A percentile compares a stretch with the other conserved stretches of the same genome.
phyloP scores from a whole-genome alignment of 495 filamentous ascomycete species.

The Penicillium canariense region DNA sequence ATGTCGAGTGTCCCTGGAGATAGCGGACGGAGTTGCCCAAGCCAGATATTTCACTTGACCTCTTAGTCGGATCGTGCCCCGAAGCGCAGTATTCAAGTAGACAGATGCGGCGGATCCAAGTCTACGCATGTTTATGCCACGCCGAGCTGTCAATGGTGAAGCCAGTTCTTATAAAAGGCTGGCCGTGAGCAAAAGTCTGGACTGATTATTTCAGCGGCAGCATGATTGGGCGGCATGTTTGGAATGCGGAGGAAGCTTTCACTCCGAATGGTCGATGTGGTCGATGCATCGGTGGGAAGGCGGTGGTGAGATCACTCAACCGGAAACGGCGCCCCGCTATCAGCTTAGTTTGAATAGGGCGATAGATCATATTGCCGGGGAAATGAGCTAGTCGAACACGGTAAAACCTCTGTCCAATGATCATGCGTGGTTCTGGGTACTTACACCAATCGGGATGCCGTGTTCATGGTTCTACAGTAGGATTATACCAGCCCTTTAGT shows the following conservation, averaged over 20 bases:
- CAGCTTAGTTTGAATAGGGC: no score
- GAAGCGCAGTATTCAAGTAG: not conserved
- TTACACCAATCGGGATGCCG: constrained; percentile 27
- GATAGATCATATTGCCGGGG: no score
- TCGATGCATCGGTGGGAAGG: not conserved
- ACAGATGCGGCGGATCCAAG: not conserved
- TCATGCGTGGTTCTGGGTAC: constrained; percentile 15
- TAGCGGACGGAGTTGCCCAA: no score
- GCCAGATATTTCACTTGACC: not conserved
- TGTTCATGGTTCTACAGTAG: constrained; percentile 37
- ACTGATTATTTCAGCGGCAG: not conserved
- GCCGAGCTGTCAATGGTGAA: not conserved
- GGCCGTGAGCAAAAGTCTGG: not conserved
- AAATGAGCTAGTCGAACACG: not conserved
- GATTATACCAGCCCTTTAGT: constrained; percentile 31
- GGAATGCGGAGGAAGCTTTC: not conserved
- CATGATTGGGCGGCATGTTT: constrained; percentile 3
- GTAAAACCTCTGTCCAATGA: not conserved
- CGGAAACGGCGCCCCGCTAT: not conserved
- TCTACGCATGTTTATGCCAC: constrained; percentile 5
- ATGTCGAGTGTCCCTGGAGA: not conserved
- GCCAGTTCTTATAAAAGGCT: not conserved
- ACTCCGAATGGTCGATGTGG: constrained; percentile 4
- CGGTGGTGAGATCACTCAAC: constrained; percentile 13
- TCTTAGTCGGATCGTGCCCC: not conserved